These are phyloP conservation scores for Pezicula radicicola DNA, from an alignment of 2,329 filamentous ascomycete species.

Conservation along the genomic window DNA sequence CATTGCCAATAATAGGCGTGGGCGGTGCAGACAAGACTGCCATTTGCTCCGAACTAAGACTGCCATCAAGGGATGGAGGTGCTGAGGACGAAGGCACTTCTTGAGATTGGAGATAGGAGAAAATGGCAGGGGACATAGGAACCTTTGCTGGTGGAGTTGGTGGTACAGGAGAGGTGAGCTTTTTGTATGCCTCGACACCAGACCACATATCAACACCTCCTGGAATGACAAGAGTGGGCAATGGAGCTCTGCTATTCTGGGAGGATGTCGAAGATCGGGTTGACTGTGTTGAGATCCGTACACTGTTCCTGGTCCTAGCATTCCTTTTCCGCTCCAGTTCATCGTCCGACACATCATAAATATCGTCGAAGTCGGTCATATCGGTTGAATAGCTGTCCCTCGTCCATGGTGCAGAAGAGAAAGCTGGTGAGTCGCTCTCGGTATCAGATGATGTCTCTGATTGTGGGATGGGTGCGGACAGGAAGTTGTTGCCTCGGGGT, in stretches of 20 bases:
- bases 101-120: slow-evolving; percentile 68
- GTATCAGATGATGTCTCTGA: slow-evolving; percentile 55
- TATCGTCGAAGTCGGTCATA: slow-evolving; percentile 75
- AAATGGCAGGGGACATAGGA: slow-evolving; percentile 71
- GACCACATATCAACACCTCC: slow-evolving; percentile 40
- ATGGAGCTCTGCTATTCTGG: slow-evolving; percentile 21
- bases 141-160: slow-evolving; percentile 65
- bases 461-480: slow-evolving; percentile 59
- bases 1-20: slow-evolving; percentile 69
- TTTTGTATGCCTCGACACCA: slow-evolving; percentile 42
- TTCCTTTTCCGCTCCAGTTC: slow-evolving; percentile 53
- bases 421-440: slow-evolving; percentile 51
- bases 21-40: slow-evolving; percentile 79
- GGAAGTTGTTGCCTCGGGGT: slow-evolving; percentile 63
- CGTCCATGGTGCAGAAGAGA: slow-evolving; percentile 58
- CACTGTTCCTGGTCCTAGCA: slow-evolving; percentile 15
- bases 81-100: slow-evolving; percentile 73
- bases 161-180: slow-evolving; percentile 54
- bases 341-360: slow-evolving; percentile 84
- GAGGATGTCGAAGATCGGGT: slow-evolving; percentile 24
- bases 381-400: slow-evolving; percentile 60
- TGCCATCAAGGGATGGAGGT: slow-evolving; percentile 81
- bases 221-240: slow-evolving; percentile 51
- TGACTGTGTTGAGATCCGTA: slow-evolving; percentile 27
- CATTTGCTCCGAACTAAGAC: slow-evolving; percentile 83